phyloP scores from a whole-genome alignment of 305 asterid species.

The Fraxinus angustifolia region DNA sequence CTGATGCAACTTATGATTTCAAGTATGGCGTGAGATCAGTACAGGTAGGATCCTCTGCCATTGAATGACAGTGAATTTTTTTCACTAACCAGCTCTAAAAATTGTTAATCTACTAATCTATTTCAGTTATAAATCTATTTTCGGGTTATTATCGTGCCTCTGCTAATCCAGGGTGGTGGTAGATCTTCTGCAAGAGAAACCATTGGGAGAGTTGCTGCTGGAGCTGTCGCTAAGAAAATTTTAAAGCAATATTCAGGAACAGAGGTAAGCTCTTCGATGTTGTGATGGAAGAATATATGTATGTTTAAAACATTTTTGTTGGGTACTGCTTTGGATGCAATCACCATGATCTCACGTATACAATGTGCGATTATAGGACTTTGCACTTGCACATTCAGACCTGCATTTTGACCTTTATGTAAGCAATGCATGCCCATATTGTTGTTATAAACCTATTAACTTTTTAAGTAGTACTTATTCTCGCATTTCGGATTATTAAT shows the following conservation, averaged over 20 bases:
- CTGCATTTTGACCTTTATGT: neutral
- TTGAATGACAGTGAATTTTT: neutral
- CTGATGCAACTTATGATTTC: slow-evolving; percentile 86
- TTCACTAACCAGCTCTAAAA: slow-evolving; percentile 9
- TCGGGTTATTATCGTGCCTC: slow-evolving; percentile 14
- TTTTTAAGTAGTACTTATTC: neutral
- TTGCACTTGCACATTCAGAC: neutral
- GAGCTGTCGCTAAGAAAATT: slow-evolving; percentile 97
- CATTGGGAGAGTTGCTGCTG: slow-evolving; percentile 97
- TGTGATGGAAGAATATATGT: neutral
- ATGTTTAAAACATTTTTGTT: neutral
- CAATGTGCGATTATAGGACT: neutral
- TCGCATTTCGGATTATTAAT: neutral
- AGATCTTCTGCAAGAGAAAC: slow-evolving; percentile 99
- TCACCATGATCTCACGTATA: neutral
- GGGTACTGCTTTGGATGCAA: neutral
- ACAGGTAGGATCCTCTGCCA: slow-evolving; percentile 49
- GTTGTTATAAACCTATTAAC: slow-evolving; percentile 7
- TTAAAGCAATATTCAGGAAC: slow-evolving; percentile 64
- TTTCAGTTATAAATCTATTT: neutral
- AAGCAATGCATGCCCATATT: slow-evolving; percentile 6
- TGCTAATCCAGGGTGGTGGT: slow-evolving; percentile 82
- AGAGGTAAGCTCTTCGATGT: slow-evolving; percentile 51
- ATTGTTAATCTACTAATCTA: neutral
- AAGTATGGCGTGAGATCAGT: slow-evolving; percentile 81